phyloP scores from a whole-genome alignment of 164 flowering plant species.

The Aristolochia fimbriata region DNA sequence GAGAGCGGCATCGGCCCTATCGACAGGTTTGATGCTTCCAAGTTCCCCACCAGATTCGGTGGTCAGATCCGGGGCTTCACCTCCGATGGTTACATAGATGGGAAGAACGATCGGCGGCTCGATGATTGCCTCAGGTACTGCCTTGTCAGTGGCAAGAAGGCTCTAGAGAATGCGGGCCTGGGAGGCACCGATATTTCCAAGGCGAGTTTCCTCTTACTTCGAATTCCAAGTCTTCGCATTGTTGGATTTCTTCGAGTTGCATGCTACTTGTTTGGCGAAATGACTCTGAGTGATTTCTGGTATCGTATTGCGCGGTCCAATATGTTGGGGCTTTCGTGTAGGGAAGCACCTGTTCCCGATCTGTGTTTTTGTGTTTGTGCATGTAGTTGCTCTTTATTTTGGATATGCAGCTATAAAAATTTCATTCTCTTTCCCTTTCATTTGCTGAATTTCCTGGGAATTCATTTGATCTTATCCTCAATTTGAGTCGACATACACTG shows the following conservation, averaged over 20 bases:
- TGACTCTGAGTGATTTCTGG: background rate
- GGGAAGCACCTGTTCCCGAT: background rate
- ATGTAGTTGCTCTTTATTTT: too few relatives aligned
- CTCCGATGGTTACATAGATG: slow-evolving; percentile 73
- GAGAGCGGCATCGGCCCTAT: slow-evolving; percentile 63
- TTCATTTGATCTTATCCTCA: too few relatives aligned
- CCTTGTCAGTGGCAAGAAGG: slow-evolving; percentile 87
- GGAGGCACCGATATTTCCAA: slow-evolving; percentile 38
- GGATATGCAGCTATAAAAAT: too few relatives aligned
- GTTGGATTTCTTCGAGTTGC: background rate
- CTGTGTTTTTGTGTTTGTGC: background rate
- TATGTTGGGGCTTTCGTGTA: too few relatives aligned
- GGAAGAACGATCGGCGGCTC: slow-evolving; percentile 76
- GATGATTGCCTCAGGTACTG: slow-evolving; percentile 80
- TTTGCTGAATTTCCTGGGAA: too few relatives aligned
- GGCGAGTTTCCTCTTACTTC: slow-evolving; percentile 20
- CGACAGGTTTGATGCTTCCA: slow-evolving; percentile 85
- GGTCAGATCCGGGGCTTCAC: slow-evolving; percentile 82
- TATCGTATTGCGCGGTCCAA: background rate
- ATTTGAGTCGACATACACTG: too few relatives aligned
- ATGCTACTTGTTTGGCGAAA: background rate
- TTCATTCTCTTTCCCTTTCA: too few relatives aligned
- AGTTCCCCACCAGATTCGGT: slow-evolving; percentile 79
- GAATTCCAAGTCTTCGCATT: background rate
- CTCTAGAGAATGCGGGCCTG: slow-evolving; percentile 66